A percentile compares a stretch with the other conserved stretches of the same genome.
Evolutionary conservation across 495 filamentous ascomycete genomes (phyloP).

Genomic region (Trichocladium antarcticum): DNA sequence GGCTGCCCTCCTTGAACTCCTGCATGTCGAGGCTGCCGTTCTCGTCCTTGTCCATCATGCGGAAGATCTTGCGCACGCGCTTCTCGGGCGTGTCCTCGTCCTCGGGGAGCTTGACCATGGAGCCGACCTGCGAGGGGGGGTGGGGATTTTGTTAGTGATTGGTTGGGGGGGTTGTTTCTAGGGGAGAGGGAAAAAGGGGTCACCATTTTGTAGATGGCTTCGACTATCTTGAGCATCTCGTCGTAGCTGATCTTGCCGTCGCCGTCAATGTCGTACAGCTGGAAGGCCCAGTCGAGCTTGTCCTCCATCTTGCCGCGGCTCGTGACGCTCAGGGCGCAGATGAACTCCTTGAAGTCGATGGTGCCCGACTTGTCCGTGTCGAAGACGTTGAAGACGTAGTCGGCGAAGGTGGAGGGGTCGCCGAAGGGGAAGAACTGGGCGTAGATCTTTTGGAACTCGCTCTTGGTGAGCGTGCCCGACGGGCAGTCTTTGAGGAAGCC

Average conservation of each 20-base stretch:
- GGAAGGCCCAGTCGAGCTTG: slow-evolving; percentile 98
- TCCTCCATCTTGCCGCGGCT: slow-evolving; percentile 98
- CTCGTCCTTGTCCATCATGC: slow-evolving; percentile 99
- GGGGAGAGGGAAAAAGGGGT: slow-evolving; percentile 8
- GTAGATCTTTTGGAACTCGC: slow-evolving; percentile 99
- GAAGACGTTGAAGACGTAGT: slow-evolving; percentile 99
- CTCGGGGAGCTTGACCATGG: slow-evolving; percentile 97
- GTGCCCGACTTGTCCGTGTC: slow-evolving; percentile 92
- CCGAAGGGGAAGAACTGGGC: slow-evolving; percentile 99
- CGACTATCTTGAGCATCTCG: slow-evolving; percentile 96
- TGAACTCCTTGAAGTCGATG: slow-evolving; percentile 99
- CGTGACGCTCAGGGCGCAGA: slow-evolving; percentile 94
- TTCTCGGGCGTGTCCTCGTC: slow-evolving; percentile 99
- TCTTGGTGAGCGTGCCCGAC: slow-evolving; percentile 87
- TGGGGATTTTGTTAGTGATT: too few relatives aligned
- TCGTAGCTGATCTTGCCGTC: slow-evolving; percentile 98
- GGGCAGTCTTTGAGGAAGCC: slow-evolving; percentile 98
- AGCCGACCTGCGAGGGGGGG: slow-evolving; percentile 58
- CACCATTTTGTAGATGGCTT: slow-evolving; percentile 99
- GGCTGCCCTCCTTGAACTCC: slow-evolving; percentile 98
- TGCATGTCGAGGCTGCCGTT: slow-evolving; percentile 87
- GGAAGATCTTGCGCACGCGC: slow-evolving; percentile 94
- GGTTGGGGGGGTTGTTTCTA: too few relatives aligned
- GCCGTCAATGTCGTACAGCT: slow-evolving; percentile 97
- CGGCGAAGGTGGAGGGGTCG: slow-evolving; percentile 90